Conservation (phyloP, 2,329 filamentous ascomycete genomes). For the Penicillium janthinellum region DNA sequence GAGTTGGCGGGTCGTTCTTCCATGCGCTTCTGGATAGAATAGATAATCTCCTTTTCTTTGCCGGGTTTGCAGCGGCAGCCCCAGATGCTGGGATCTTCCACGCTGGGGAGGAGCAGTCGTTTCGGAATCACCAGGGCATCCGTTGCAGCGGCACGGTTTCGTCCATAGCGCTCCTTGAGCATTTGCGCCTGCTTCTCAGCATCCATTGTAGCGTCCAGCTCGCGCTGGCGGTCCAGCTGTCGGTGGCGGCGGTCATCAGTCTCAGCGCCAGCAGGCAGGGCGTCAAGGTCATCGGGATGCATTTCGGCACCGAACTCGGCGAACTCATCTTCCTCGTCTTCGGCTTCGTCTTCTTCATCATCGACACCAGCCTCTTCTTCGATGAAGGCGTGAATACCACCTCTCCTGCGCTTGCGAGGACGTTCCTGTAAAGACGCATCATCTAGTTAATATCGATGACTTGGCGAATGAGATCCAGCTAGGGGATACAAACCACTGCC, state of each 20-base stretch:
- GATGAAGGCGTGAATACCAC: conserved; percentile 81
- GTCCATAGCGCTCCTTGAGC: conserved; percentile 84
- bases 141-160: conserved; percentile 66
- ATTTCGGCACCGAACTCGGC: conserved; percentile 85
- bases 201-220: conserved; percentile 84
- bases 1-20: conserved; percentile 73
- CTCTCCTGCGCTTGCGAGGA: conserved; percentile 76
- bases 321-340: conserved; percentile 86
- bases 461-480: background rate
- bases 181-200: conserved; percentile 90
- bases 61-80: conserved; percentile 89
- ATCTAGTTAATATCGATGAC: conserved; percentile 14
- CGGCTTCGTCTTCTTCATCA: conserved; percentile 82
- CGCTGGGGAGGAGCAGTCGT: conserved; percentile 82
- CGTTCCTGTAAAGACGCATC: conserved; percentile 53
- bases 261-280: conserved; percentile 70
- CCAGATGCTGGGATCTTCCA: conserved; percentile 96
- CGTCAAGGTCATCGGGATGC: conserved; percentile 85
- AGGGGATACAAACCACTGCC: conserved; percentile 50
- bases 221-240: conserved; percentile 88
- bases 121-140: conserved; percentile 81
- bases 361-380: conserved; percentile 99
- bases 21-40: conserved; percentile 83
- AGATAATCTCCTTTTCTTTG: conserved; percentile 90
- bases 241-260: conserved; percentile 90